These are phyloP conservation scores for Phyllosticta ampelicida DNA, from an alignment of 2,329 filamentous ascomycete species.

Conservation along the genomic window DNA sequence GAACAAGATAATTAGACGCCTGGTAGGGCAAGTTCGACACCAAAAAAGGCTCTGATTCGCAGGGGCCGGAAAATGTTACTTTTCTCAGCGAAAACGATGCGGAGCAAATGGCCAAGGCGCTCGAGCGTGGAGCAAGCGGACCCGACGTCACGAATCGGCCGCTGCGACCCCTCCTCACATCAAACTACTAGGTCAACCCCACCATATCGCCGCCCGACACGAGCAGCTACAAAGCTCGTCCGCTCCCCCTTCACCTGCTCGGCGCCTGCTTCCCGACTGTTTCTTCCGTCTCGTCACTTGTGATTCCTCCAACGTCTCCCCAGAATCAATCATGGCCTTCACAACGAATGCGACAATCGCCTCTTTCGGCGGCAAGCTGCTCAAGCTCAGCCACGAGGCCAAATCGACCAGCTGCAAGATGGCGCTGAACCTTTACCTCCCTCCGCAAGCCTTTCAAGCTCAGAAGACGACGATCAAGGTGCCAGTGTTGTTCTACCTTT, in stretches of 20 bases:
- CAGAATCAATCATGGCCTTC: constrained; percentile 48
- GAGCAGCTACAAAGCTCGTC: constrained; percentile 8
- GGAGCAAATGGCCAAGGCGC: constrained; percentile 8
- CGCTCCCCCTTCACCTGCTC: neutral
- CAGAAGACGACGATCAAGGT: constrained; percentile 47
- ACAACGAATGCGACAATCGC: constrained; percentile 81
- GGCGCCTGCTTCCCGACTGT: neutral
- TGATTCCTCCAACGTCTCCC: neutral
- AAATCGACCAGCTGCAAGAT: constrained; percentile 73
- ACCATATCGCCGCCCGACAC: constrained; percentile 6
- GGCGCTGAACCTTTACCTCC: constrained; percentile 86
- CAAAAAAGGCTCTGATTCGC: neutral
- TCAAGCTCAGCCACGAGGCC: constrained; percentile 85
- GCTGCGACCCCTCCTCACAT: constrained; percentile 4
- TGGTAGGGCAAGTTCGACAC: neutral
- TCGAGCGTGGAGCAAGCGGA: neutral
- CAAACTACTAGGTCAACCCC: constrained; percentile 7
- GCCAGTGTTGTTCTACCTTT: constrained; percentile 85
- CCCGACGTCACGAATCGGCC: constrained; percentile 10
- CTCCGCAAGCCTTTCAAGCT: constrained; percentile 51
- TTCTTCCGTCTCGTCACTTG: neutral
- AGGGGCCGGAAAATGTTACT: constrained; percentile 7
- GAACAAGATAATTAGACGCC: constrained; percentile 16
- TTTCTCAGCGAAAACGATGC: constrained; percentile 5
- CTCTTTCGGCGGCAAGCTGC: constrained; percentile 85